Percentiles rank a stretch among this genome's conserved stretches.
Evolutionary conservation across 331 rosid species (phyloP).

Genomic region (Dryas integrifolia): DNA sequence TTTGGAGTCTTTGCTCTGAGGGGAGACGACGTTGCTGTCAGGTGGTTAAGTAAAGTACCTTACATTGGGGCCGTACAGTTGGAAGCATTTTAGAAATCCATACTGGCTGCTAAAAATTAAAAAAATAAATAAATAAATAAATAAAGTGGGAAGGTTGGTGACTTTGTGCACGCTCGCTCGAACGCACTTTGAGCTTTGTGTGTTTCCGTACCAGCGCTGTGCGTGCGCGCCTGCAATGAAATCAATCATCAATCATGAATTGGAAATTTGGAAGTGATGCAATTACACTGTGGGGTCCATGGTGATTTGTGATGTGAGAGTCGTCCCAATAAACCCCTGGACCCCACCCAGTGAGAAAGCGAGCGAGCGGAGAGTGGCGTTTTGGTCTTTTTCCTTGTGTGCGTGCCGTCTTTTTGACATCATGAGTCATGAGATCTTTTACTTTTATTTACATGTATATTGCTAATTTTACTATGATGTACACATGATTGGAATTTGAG

Average conservation of each 20-base stretch:
- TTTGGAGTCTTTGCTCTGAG: slow-evolving; percentile 7
- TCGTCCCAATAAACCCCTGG: neutral
- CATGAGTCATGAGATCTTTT: neutral
- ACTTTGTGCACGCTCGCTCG: too few species aligned
- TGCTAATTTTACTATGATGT: neutral
- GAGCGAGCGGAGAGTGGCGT: neutral
- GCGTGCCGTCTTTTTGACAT: neutral
- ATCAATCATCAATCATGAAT: slow-evolving; percentile 10
- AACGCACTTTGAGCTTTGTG: neutral
- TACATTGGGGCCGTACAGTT: slow-evolving; percentile 44
- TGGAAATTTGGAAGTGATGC: neutral
- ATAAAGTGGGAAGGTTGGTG: neutral
- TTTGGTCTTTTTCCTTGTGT: neutral
- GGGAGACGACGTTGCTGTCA: slow-evolving; percentile 26
- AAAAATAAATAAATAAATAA: neutral
- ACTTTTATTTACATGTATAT: neutral
- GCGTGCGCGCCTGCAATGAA: slow-evolving; percentile 14
- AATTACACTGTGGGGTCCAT: neutral
- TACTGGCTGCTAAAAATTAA: slow-evolving; percentile 3
- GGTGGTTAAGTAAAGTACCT: slow-evolving; percentile 25
- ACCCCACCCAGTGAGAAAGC: neutral
- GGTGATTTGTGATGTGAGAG: neutral
- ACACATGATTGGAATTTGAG: neutral
- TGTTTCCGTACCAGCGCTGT: slow-evolving; percentile 12
- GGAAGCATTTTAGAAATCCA: slow-evolving; percentile 26